These are phyloP conservation scores for Bidens hawaiensis DNA, from an alignment of 140 eudicot species.

Conservation along the genomic window DNA sequence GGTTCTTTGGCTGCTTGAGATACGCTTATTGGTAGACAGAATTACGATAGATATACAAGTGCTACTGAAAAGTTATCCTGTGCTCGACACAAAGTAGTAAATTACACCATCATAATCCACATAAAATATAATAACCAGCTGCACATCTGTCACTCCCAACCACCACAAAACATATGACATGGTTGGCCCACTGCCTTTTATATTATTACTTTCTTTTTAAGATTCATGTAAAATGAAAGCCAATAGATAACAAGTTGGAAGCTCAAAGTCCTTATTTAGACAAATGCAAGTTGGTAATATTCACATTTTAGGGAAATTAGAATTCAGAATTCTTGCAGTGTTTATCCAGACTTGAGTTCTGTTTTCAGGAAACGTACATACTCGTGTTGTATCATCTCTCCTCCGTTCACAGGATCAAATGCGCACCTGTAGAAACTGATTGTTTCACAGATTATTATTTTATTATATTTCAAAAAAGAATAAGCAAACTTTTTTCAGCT, in stretches of 20 bases:
- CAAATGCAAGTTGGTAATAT: conserved; percentile 23
- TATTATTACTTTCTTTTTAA: not conserved
- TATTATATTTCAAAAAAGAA: not conserved
- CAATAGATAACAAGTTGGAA: conserved; percentile 13
- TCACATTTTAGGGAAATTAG: conserved; percentile 22
- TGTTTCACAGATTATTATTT: conserved; percentile 6
- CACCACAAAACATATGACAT: not conserved
- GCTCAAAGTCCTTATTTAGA: conserved; percentile 28
- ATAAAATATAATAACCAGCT: no score
- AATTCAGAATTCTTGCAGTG: conserved; percentile 12
- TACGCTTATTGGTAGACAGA: no score
- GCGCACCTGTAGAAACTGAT: conserved; percentile 90
- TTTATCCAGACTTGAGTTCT: conserved; percentile 50
- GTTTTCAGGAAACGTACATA: conserved; percentile 74
- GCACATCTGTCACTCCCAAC: no score
- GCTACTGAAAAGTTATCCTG: no score
- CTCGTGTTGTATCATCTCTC: conserved; percentile 89
- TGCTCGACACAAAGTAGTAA: no score
- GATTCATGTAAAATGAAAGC: not conserved
- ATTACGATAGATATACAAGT: no score
- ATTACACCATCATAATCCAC: no score
- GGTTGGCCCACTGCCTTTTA: conserved; percentile 20
- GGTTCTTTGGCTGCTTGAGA: no score
- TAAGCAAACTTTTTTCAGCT: not conserved
- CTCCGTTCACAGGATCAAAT: conserved; percentile 88